These are phyloP conservation scores for Eucalyptus camaldulensis DNA, from an alignment of 345 rosid genomes.

Conservation along the genomic window DNA sequence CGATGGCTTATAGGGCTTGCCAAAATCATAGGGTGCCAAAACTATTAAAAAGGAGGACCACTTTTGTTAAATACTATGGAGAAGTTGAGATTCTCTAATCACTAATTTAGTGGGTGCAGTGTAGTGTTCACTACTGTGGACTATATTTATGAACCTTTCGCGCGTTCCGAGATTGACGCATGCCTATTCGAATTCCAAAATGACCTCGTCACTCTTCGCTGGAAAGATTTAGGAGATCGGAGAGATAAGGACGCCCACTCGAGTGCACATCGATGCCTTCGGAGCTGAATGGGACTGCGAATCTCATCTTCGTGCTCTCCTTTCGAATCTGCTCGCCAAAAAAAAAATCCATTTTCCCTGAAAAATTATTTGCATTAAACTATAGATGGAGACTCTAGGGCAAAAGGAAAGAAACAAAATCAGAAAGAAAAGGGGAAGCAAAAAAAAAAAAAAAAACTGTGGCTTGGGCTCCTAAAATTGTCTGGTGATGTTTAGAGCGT, in stretches of 20 bases:
- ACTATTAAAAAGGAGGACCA: background rate
- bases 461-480: background rate
- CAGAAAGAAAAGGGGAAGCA: accelerated
- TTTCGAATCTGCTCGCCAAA: accelerated
- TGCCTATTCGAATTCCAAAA: accelerated
- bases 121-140: background rate
- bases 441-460: background rate
- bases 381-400: background rate
- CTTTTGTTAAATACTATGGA: background rate
- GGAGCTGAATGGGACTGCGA: accelerated
- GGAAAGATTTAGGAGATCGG: background rate
- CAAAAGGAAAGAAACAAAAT: background rate
- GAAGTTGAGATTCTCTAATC: background rate
- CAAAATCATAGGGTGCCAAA: too few relatives aligned
- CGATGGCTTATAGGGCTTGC: background rate
- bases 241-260: background rate
- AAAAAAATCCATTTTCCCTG: background rate
- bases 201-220: accelerated
- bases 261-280: background rate
- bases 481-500: background rate
- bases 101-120: background rate
- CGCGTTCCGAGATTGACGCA: accelerated
- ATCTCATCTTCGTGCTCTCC: background rate
- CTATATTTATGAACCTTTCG: accelerated
- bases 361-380: background rate